Evolutionary conservation across 1,139 yeast species (phyloP).

Genomic region (Zhuliangozyma parablackwelliae): DNA sequence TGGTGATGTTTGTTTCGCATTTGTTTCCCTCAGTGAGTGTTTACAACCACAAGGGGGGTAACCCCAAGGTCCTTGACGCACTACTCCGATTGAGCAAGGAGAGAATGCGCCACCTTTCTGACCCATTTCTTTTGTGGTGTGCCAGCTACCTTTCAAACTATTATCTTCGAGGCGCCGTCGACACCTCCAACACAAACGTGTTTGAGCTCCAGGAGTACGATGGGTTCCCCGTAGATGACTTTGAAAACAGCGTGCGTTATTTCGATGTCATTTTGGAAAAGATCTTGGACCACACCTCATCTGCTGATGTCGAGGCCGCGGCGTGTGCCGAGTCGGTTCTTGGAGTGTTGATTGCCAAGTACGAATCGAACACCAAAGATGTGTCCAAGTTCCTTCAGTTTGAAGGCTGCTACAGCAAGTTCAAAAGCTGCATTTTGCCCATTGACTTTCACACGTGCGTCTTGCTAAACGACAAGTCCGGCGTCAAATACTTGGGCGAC

Average conservation of each 20-base stretch:
- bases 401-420: slow-evolving; percentile 11
- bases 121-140: slow-evolving; percentile 34
- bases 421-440: slow-evolving; percentile 17
- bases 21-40: slow-evolving; percentile 12
- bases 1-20: slow-evolving; percentile 16
- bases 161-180: slow-evolving; percentile 20
- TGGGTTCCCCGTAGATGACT: slow-evolving; percentile 9
- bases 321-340: slow-evolving; percentile 34
- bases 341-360: slow-evolving; percentile 31
- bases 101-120: slow-evolving; percentile 8
- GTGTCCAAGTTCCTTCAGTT: slow-evolving; percentile 16
- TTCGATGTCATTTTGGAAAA: slow-evolving; percentile 14
- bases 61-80: slow-evolving; percentile 16
- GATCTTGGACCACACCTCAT: slow-evolving; percentile 9
- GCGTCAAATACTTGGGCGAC: slow-evolving; percentile 13
- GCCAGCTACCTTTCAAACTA: slow-evolving; percentile 39
- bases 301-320: slow-evolving; percentile 12
- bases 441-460: slow-evolving; percentile 32
- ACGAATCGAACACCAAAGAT: slow-evolving; percentile 11
- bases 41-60: slow-evolving; percentile 8
- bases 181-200: slow-evolving; percentile 1
- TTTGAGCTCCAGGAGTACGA: slow-evolving; percentile 8
- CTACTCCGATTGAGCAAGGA: slow-evolving; percentile 12
- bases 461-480: slow-evolving; percentile 22
- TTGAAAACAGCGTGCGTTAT: slow-evolving; percentile 5